These are phyloP conservation scores for Lophiostoma macrostomum DNA, from an alignment of 495 filamentous ascomycete species.

Conservation along the genomic window DNA sequence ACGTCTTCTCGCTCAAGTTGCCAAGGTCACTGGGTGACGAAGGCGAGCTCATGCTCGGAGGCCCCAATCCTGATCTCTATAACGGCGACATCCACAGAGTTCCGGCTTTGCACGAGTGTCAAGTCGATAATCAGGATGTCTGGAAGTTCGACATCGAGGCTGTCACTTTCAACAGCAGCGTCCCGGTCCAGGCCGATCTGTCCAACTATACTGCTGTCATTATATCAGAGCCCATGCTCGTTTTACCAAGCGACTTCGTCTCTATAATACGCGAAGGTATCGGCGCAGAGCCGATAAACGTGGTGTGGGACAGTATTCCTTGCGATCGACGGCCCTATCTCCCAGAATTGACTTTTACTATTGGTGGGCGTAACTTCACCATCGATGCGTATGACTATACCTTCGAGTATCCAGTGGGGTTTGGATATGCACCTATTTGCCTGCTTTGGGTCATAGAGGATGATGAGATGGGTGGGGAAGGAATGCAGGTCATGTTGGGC, in stretches of 20 bases:
- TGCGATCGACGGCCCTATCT: not conserved
- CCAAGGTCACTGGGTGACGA: not conserved
- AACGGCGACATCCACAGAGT: not conserved
- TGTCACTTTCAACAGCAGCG: too few relatives aligned
- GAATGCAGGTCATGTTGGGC: not conserved
- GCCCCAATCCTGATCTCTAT: not conserved
- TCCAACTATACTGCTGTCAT: not conserved
- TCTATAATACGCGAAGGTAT: not conserved
- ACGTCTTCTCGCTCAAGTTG: not conserved
- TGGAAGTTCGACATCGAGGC: too few relatives aligned
- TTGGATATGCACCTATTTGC: not conserved
- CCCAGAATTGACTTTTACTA: not conserved
- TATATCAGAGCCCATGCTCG: not conserved
- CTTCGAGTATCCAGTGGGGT: not conserved
- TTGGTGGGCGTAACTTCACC: not conserved
- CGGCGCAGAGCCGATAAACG: not conserved
- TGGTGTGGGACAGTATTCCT: not conserved
- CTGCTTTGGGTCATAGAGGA: not conserved
- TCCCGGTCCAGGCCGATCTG: not conserved
- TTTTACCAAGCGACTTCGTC: not conserved
- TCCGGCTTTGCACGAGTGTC: too few relatives aligned
- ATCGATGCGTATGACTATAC: constrained; percentile 1
- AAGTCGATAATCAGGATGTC: too few relatives aligned
- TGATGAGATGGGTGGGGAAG: not conserved
- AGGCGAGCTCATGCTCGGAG: constrained; percentile 7